Evolutionary conservation across 257 asterid genomes (phyloP), one percentile per base, ranked within the genome.

Genomic region (Voacanga thouarsii): DNA sequence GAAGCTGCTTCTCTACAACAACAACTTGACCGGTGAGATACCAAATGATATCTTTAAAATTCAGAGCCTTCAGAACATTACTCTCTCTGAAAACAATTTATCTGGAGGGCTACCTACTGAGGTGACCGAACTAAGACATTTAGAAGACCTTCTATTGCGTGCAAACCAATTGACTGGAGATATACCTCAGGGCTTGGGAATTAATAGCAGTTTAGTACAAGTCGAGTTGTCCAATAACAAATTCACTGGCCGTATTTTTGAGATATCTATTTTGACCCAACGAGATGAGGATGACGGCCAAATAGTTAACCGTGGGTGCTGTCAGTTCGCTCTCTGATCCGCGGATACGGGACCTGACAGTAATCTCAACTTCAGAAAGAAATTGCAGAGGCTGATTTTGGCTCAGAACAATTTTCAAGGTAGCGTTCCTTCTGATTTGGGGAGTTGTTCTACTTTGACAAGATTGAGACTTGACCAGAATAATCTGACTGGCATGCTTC

Each of bases 121-220:
- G 74, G 84, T 94, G 71, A 88, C 91, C 0, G 85, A 86, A 88
- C 77, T 91, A 43, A 88, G 87, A 90, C 85, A 86, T 65, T 81
- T 94, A 80, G 84, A 77, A 75, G 87, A 83, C 56, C 55, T 94
- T 53, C 87, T 85, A 49, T 78, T 94, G 83, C 88, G 65, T 50
- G 91, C 86, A 23, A 94, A 94, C 84, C 85, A 59, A 64, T 89
- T 94, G 64, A 83, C 86, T 4, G 98, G 98, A 64, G 85, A 86
- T 61, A 61, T 94, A 80, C 98, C 98, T 77, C 95, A 86, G 70
- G 88, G 92, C 19, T 84, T 92, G 86, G 98, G 98, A 75, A 68
- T 91, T 74, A 89, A 94, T 80, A 81, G 87, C 74, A 88, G 89
- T 89, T 84, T 94, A 69, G 79, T 64, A 2, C 33, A 15, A 69